Evolutionary conservation across 495 filamentous ascomycete species (phyloP).

Genomic region (Ascodesmis nigricans): DNA sequence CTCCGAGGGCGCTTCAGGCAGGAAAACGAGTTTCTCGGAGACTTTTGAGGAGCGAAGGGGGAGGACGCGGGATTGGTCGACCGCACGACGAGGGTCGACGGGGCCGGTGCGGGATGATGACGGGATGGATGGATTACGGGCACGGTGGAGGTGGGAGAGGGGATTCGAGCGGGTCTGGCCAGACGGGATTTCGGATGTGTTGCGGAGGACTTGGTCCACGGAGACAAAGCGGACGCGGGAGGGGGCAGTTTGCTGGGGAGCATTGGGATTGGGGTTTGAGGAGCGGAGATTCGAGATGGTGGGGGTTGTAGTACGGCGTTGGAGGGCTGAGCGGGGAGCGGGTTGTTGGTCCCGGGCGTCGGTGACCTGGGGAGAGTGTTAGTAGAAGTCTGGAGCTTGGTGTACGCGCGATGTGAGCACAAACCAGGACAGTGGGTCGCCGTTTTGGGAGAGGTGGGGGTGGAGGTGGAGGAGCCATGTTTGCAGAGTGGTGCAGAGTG

Average conservation of each 20-base stretch:
- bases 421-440: slow-evolving; percentile 21
- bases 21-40: slow-evolving; percentile 83
- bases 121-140: slow-evolving; percentile 23
- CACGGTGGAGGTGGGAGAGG: slow-evolving; percentile 32
- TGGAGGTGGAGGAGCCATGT: neutral
- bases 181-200: slow-evolving; percentile 85
- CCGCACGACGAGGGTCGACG: slow-evolving; percentile 26
- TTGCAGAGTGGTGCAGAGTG: too few species aligned
- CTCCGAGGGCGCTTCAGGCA: slow-evolving; percentile 64
- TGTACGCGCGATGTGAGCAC: neutral
- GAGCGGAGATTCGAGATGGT: slow-evolving; percentile 23
- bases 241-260: slow-evolving; percentile 12
- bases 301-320: slow-evolving; percentile 12
- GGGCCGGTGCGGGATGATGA: slow-evolving; percentile 23
- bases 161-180: slow-evolving; percentile 60
- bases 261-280: slow-evolving; percentile 10
- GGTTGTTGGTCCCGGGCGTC: slow-evolving; percentile 5
- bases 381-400: neutral
- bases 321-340: neutral
- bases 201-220: slow-evolving; percentile 87
- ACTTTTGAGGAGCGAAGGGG: slow-evolving; percentile 77
- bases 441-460: slow-evolving; percentile 13
- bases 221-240: slow-evolving; percentile 48
- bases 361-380: slow-evolving; percentile 4
- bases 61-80: slow-evolving; percentile 42